A percentile compares a stretch with the other conserved stretches of the same genome.
These are phyloP conservation scores for Arbutus unedo DNA, from an alignment of 148 eudicot genomes.

Conservation along the genomic window DNA sequence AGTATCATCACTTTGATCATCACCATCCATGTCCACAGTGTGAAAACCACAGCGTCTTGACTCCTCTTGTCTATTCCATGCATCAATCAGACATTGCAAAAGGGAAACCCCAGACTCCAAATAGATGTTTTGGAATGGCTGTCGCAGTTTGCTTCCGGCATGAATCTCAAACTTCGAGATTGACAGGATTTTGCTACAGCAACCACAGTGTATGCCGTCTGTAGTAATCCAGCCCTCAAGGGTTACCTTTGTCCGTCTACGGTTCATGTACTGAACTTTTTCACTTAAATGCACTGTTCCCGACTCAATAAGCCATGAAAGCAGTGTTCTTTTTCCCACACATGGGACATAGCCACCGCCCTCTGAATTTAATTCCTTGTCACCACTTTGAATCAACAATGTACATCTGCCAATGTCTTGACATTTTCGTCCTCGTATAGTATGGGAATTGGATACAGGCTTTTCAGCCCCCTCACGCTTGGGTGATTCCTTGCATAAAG, in stretches of 20 bases:
- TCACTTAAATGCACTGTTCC: constrained; percentile 63
- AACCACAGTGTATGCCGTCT: constrained; percentile 92
- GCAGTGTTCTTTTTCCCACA: constrained; percentile 73
- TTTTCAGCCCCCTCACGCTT: constrained; percentile 35
- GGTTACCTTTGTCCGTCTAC: constrained; percentile 56
- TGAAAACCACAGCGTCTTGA: constrained; percentile 54
- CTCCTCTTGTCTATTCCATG: constrained; percentile 84
- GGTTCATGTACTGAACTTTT: constrained; percentile 89
- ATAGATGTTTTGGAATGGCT: constrained; percentile 80
- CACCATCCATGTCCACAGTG: constrained; percentile 60
- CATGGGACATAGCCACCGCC: constrained; percentile 65
- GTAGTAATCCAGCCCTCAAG: constrained; percentile 91
- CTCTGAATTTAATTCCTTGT: constrained; percentile 55
- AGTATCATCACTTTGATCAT: constrained; percentile 96
- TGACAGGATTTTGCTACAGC: constrained; percentile 90
- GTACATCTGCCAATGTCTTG: constrained; percentile 78
- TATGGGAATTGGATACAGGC: constrained; percentile 28
- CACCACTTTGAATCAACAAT: constrained; percentile 64
- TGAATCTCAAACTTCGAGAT: constrained; percentile 92
- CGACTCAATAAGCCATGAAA: constrained; percentile 92
- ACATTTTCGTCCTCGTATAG: constrained; percentile 55
- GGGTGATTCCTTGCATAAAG: neutral
- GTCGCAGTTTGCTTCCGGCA: constrained; percentile 87
- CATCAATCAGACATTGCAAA: constrained; percentile 79
- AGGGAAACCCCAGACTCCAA: constrained; percentile 77